Evolutionary conservation across 805 yeast species (phyloP).

Genomic region (Yarrowia porcina): DNA sequence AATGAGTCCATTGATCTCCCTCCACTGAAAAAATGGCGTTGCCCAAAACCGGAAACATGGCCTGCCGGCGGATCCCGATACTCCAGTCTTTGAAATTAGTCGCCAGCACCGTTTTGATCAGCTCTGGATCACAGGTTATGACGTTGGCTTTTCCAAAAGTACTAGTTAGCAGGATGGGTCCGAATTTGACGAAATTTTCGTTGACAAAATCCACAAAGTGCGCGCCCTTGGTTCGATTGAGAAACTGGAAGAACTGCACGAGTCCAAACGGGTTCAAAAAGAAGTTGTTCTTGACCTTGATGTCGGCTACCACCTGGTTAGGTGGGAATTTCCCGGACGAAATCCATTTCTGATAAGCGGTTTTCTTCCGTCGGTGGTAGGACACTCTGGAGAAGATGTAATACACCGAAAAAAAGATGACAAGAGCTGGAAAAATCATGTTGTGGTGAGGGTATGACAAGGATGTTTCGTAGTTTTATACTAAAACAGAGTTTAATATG

Average conservation of each 20-base stretch:
- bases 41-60: conserved; percentile 32
- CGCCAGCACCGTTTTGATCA: conserved; percentile 34
- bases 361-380: neutral
- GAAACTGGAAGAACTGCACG: neutral
- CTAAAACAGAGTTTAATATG: too few species aligned
- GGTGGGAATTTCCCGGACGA: neutral
- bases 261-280: neutral
- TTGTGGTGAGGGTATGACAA: too few species aligned
- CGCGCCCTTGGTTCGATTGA: neutral
- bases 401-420: neutral
- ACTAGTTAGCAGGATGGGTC: neutral
- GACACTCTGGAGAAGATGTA: neutral
- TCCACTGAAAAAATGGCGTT: conserved; percentile 36
- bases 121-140: conserved; percentile 35
- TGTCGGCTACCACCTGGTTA: neutral
- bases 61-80: conserved; percentile 32
- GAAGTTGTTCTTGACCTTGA: neutral
- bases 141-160: neutral
- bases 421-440: neutral
- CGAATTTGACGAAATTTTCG: neutral
- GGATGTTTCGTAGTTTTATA: too few species aligned
- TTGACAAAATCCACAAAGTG: neutral
- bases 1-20: conserved; percentile 38
- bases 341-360: neutral
- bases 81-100: conserved; percentile 34